Base-by-base conservation (phyloP, 768 basidiomycete species). In the Boletus barrowsii region DNA sequence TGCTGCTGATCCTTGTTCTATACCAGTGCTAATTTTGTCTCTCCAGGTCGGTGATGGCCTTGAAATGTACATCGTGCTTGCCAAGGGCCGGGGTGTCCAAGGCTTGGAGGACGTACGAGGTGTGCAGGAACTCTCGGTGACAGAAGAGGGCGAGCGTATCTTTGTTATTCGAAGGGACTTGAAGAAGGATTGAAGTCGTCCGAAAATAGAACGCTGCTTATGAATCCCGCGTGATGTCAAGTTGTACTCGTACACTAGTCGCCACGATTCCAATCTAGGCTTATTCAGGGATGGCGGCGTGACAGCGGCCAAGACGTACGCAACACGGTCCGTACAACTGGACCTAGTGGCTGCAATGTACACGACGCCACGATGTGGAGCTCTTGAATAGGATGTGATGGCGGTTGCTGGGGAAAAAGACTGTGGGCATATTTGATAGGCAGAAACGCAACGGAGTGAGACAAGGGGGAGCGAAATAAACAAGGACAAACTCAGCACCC, bases 11-110 rank as follows among this genome's bases (percentile, higher is more conserved):
- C 55, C 42, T 41, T 37, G 41, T 37, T 3, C 2, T 51, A 13
- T n/a, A 37, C 32, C 10, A 9, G 29, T 52, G 37, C 53, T 63
- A 10, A 61, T 24, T 36, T 41, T 42, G 35, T 52, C 45, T 37
- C 22, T 35, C 40, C 62, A 92, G 90, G 95, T 99, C 58, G 96
- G 96, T 42, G 96, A 98, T 69, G 93, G 92, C 4, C 80, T 98
- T 35, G 94, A 98, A 68, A 90, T 96, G 58, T 96, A 87, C 65
- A 79, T 98, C 52, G 86, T 92, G 42, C 78, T 95, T 42, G 83
- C 90, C 33, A 83, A 79, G 64, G 87, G 80, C 40, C 83, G 84
- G 30, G 75, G 77, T 32, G 62, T 83, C 49, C 81, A 86, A 57
- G 83, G 80, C 3, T 67, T 89, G 51, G 82, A 82, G 60, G 75